These are phyloP conservation scores for Blastocrithidia nonstop DNA, from an alignment of 208 protist species.

Conservation along the genomic window DNA sequence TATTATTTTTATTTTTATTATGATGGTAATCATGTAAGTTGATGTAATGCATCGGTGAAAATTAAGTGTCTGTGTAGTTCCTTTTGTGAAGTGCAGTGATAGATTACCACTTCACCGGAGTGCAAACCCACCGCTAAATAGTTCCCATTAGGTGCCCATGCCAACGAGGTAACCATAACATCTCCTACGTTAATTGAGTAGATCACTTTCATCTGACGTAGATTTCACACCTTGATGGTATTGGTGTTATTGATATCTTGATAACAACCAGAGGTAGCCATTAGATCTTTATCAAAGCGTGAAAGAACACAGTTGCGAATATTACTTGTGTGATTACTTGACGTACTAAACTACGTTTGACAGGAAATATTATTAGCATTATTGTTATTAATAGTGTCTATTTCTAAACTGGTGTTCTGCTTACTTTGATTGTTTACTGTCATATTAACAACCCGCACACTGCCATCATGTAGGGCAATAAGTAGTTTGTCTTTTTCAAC, in stretches of 20 bases:
- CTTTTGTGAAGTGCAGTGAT: constrained; percentile 39
- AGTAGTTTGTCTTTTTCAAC: too few species aligned
- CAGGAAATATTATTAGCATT: constrained; percentile 35
- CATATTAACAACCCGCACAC: too few species aligned
- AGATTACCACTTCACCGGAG: constrained; percentile 63
- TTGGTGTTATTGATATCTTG: too few species aligned
- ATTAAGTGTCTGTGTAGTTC: constrained; percentile 43
- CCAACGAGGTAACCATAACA: constrained; percentile 57
- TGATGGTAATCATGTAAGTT: constrained; percentile 25
- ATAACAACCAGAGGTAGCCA: constrained; percentile 67
- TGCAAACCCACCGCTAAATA: constrained; percentile 48
- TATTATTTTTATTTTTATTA: too few species aligned
- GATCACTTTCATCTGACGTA: constrained; percentile 26
- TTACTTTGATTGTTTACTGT: too few species aligned
- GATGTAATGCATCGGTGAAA: constrained; percentile 25
- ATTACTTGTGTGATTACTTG: constrained; percentile 66
- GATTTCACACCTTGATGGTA: constrained; percentile 76
- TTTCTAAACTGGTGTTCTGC: too few species aligned
- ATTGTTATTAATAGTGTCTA: too few species aligned
- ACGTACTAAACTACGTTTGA: constrained; percentile 30
- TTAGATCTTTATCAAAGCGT: constrained; percentile 56
- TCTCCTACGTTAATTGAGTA: constrained; percentile 34
- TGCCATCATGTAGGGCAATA: too few species aligned
- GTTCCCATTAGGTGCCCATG: constrained; percentile 77
- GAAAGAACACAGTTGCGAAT: constrained; percentile 59